These are phyloP conservation scores for Backusella liffmaniae DNA, from an alignment of 192 early-diverging fungal species.

Conservation along the genomic window DNA sequence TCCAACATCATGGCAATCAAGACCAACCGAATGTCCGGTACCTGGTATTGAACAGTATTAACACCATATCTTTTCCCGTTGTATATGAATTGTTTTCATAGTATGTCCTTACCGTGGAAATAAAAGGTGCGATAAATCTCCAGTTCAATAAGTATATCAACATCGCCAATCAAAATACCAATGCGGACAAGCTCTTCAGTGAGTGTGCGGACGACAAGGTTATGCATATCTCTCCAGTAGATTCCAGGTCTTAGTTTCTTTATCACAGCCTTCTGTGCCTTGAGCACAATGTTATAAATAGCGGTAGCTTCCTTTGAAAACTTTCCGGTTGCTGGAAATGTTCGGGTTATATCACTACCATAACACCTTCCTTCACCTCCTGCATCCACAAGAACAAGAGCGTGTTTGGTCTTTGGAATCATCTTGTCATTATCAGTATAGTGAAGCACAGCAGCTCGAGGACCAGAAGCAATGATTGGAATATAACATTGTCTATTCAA, in stretches of 20 bases:
- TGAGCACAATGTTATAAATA: constrained; percentile 82
- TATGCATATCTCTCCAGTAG: constrained; percentile 91
- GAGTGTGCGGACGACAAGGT: constrained; percentile 59
- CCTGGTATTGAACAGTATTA: constrained; percentile 28
- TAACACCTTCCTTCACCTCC: constrained; percentile 79
- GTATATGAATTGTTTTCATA: background rate
- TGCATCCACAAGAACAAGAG: constrained; percentile 83
- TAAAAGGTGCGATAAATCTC: constrained; percentile 80
- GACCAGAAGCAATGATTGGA: constrained; percentile 80
- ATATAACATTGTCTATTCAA: constrained; percentile 76
- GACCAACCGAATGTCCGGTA: constrained; percentile 85
- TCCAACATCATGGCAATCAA: constrained; percentile 88
- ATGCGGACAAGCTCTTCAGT: constrained; percentile 66
- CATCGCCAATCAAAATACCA: constrained; percentile 71
- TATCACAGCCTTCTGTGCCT: constrained; percentile 78
- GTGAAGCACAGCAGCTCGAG: constrained; percentile 79
- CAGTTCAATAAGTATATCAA: constrained; percentile 57
- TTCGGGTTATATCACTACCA: constrained; percentile 89
- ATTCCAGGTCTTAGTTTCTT: constrained; percentile 67
- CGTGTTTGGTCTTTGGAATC: constrained; percentile 35
- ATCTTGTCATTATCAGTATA: constrained; percentile 75
- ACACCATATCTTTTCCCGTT: background rate
- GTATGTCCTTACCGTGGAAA: constrained; percentile 65
- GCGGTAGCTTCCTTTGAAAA: constrained; percentile 70
- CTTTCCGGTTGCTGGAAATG: constrained; percentile 76